A percentile compares a stretch with the other conserved stretches of the same genome.
Evolutionary conservation across 2,329 filamentous ascomycete species (phyloP).

Genomic region (Orbilia javanica): DNA sequence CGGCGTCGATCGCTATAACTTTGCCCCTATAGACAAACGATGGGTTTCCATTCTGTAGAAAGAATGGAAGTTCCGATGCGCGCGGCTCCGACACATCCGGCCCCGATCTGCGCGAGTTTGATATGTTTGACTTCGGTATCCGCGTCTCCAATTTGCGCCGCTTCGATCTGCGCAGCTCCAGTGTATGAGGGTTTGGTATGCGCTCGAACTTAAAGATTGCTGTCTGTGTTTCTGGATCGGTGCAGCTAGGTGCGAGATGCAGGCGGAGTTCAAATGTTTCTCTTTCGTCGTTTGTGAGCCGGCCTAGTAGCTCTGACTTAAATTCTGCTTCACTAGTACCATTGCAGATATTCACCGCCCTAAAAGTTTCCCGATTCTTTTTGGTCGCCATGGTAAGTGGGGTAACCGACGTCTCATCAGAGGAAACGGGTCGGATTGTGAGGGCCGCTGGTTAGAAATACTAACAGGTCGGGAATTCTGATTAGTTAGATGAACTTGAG

Average conservation of each 20-base stretch:
- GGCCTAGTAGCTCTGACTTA: neutral
- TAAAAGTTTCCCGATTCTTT: slow-evolving; percentile 22
- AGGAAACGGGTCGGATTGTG: neutral
- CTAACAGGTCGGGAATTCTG: neutral
- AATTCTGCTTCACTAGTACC: slow-evolving; percentile 11
- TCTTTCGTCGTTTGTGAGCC: slow-evolving; percentile 14
- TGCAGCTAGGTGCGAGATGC: slow-evolving; percentile 21
- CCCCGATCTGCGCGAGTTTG: neutral
- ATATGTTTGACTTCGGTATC: too few relatives aligned
- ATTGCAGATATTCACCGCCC: slow-evolving; percentile 9
- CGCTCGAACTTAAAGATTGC: slow-evolving; percentile 33
- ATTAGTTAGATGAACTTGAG: neutral
- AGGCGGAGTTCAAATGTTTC: slow-evolving; percentile 1
- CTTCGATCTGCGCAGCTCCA: neutral
- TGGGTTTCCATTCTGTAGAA: neutral
- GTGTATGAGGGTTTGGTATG: neutral
- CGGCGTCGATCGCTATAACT: slow-evolving; percentile 31
- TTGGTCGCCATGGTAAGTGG: too few relatives aligned
- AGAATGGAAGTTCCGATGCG: neutral
- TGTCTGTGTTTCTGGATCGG: too few relatives aligned
- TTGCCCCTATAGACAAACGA: neutral
- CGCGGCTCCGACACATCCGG: neutral
- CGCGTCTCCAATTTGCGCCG: too few relatives aligned
- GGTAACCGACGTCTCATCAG: too few relatives aligned
- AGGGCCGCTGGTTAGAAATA: neutral